phyloP scores from a whole-genome alignment of 139 green algal species.

The Chlorella sp. region DNA sequence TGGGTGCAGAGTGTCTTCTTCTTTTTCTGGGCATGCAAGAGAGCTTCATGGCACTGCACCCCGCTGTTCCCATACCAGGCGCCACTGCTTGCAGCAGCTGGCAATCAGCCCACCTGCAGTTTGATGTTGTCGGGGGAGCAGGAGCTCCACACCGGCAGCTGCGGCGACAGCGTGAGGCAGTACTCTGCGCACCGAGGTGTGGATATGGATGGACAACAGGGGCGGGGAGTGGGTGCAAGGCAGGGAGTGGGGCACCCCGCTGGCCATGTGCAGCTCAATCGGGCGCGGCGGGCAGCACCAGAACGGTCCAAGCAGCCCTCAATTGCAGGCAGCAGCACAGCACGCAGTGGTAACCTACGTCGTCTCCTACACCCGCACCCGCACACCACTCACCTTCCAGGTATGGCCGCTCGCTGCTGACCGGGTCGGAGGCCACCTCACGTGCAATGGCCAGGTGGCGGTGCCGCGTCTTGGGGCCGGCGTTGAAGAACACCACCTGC shows the following conservation, averaged over 20 bases:
- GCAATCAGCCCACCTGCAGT: neutral
- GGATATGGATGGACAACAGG: no score
- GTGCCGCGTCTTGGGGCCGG: slow-evolving; percentile 21
- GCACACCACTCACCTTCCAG: slow-evolving; percentile 48
- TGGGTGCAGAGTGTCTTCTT: no score
- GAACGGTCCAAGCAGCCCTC: no score
- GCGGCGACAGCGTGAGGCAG: slow-evolving; percentile 24
- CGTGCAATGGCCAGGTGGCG: slow-evolving; percentile 14
- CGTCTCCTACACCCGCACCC: no score
- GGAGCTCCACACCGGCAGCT: slow-evolving; percentile 3
- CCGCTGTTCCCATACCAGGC: neutral
- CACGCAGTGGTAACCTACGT: no score
- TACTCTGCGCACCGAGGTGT: slow-evolving; percentile 44
- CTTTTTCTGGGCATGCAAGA: no score
- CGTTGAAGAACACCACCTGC: slow-evolving; percentile 69
- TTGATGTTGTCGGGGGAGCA: slow-evolving; percentile 33
- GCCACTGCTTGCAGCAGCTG: neutral
- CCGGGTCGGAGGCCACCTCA: slow-evolving; percentile 30
- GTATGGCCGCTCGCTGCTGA: slow-evolving; percentile 42
- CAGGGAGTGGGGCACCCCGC: no score
- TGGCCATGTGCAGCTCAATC: no score
- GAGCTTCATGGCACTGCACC: no score
- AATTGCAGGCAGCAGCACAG: no score
- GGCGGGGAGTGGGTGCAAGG: no score
- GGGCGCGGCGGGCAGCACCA: no score